Conservation (phyloP, 2,329 filamentous ascomycete species). For the Colletotrichum australisinense region DNA sequence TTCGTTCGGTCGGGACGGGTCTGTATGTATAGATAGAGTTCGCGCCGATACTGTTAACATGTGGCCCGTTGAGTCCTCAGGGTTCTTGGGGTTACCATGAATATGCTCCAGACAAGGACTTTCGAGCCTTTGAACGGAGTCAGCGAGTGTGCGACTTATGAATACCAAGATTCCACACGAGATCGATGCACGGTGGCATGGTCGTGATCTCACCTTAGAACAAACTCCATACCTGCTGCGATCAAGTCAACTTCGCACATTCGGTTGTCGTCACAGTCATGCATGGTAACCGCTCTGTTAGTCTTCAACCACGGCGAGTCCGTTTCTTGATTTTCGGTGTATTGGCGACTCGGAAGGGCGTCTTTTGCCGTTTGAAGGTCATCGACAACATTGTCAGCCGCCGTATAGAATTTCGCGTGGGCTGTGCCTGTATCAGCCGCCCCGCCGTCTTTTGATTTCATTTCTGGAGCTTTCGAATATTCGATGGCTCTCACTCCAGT, state of each 20-base stretch:
- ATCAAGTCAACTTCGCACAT: slow-evolving; percentile 40
- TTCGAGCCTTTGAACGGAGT: slow-evolving; percentile 39
- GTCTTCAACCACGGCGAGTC: not conserved
- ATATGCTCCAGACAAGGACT: slow-evolving; percentile 43
- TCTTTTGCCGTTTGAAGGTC: no score
- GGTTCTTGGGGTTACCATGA: slow-evolving; percentile 40
- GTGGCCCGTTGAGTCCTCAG: slow-evolving; percentile 41
- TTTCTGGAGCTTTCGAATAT: no score
- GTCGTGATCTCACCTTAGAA: slow-evolving; percentile 41
- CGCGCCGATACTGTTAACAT: slow-evolving; percentile 42
- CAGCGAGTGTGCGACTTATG: not conserved
- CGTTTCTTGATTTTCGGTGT: no score
- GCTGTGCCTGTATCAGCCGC: no score
- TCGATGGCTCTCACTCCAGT: no score
- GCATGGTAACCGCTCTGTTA: not conserved
- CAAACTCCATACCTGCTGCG: slow-evolving; percentile 46
- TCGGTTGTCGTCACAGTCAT: not conserved
- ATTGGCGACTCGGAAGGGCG: no score
- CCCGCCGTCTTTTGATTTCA: no score
- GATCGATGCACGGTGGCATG: no score
- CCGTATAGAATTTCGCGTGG: no score
- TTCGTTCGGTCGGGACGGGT: not conserved
- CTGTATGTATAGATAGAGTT: slow-evolving; percentile 25
- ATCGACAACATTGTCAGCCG: no score
- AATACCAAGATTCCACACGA: no score